Conservation (phyloP, 2,329 filamentous ascomycete genomes). For the Ramularia endophylla region DNA sequence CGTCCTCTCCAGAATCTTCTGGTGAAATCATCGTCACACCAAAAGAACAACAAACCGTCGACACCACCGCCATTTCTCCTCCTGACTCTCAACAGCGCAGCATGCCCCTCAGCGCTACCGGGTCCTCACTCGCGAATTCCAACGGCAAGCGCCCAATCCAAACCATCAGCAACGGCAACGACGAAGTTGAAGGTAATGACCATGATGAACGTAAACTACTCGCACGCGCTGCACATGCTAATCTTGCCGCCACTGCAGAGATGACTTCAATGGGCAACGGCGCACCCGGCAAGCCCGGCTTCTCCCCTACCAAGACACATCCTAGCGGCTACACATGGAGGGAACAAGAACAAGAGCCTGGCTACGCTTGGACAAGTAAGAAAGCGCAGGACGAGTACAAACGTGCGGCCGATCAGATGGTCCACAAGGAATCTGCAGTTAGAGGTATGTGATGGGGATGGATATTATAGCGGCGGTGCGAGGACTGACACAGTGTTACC, state of each 20-base stretch:
- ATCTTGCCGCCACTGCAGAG: slow-evolving; percentile 9
- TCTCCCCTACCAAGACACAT: slow-evolving; percentile 15
- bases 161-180: slow-evolving; percentile 28
- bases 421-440: slow-evolving; percentile 43
- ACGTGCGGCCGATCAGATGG: slow-evolving; percentile 43
- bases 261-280: slow-evolving; percentile 19
- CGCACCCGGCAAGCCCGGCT: slow-evolving; percentile 3
- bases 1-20: too few species aligned
- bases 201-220: background rate
- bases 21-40: slow-evolving; percentile 39
- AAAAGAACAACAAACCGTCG: slow-evolving; percentile 21
- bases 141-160: slow-evolving; percentile 35
- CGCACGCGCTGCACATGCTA: background rate
- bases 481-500: slow-evolving; percentile 5
- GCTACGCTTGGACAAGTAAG: slow-evolving; percentile 50
- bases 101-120: slow-evolving; percentile 20
- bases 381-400: slow-evolving; percentile 53
- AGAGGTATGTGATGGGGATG: slow-evolving; percentile 22
- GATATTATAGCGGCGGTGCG: too few species aligned
- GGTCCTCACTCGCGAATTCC: slow-evolving; percentile 27
- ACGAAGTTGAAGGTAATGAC: slow-evolving; percentile 20
- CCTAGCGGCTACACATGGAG: slow-evolving; percentile 30
- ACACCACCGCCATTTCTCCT: slow-evolving; percentile 40
- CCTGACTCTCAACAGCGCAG: slow-evolving; percentile 45
- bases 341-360: slow-evolving; percentile 39